Evolutionary conservation across 2,329 filamentous ascomycete species (phyloP), one percentile per base, ranked within the genome.

Genomic region (Podosphaera aphanis): DNA sequence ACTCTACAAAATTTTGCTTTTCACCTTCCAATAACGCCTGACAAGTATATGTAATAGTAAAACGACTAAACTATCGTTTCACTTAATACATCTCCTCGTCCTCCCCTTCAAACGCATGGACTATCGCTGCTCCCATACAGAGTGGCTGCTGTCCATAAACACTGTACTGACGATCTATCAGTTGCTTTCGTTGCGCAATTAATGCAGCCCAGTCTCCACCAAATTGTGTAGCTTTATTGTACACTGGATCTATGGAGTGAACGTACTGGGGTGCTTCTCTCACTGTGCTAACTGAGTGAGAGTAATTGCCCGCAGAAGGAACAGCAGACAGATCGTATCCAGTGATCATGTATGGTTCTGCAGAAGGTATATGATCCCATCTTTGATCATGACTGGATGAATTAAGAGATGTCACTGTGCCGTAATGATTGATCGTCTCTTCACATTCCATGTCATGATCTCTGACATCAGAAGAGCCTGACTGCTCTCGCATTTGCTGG

Each of bases 271-370:
- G 57, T 4, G 56, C 59, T 43, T 60, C 62, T 5, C 63, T 55
- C 2, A 63, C 57, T 6, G 60, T 59, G 18, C 66, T 64, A 47
- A 65, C 66, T 48, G 65, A 64, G 39, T 59, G 63, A 52, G 68
- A 68, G 36, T 62, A 58, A 41, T 65, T 61, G 50, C 63, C 65
- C 2, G 55, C 47, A 18, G 56, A 57, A 19, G 60, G 56, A 2
- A 61, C 63, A 2, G 67, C 74, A 47, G 81, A 63, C 56, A 73
- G 67, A 55, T 83, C 79, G 58, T 93, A 93, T 13, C 85, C 85
- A 5, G 74, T 78, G 42, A 73, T 61, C 72, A 93, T 92, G 61
- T 93, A 93, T 0, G 84, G 84, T 50, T 56, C 62, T 18, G 52
- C 53, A 44, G 49, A 53, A 19, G 49, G 42, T 47, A 58, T 23